A percentile compares a stretch with the other conserved stretches of the same genome.
These are phyloP conservation scores for Chloranthus sessilifolius DNA, from an alignment of 164 flowering plant genomes.

Conservation along the genomic window DNA sequence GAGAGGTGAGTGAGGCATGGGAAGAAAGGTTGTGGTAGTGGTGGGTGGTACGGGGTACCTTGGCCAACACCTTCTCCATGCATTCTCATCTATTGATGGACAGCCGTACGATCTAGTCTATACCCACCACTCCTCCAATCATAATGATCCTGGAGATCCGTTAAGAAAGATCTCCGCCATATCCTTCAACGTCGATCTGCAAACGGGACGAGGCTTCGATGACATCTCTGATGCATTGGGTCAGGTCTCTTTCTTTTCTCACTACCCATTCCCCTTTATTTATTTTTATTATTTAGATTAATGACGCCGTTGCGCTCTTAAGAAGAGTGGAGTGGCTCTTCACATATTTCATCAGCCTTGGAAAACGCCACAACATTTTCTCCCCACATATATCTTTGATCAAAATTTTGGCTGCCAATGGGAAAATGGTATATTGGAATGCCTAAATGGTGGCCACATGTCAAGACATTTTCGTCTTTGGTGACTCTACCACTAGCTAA, in stretches of 20 bases:
- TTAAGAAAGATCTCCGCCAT: conserved; percentile 45
- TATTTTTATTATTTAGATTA: no score
- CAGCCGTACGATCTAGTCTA: conserved; percentile 44
- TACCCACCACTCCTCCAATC: conserved; percentile 44
- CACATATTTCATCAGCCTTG: no score
- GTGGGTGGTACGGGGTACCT: conserved; percentile 92
- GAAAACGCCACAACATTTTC: no score
- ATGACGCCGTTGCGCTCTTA: no score
- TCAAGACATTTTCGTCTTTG: no score
- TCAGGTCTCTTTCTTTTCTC: conserved; percentile 34
- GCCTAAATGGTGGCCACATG: no score
- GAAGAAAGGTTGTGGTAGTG: conserved; percentile 56
- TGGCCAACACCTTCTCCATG: conserved; percentile 80
- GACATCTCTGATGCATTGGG: conserved; percentile 52
- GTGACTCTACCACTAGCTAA: no score
- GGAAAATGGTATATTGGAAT: no score
- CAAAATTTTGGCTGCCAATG: no score
- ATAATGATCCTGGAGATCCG: conserved; percentile 34
- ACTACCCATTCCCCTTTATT: not conserved
- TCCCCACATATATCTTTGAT: no score
- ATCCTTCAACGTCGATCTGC: conserved; percentile 59
- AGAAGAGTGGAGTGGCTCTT: no score
- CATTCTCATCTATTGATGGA: conserved; percentile 24
- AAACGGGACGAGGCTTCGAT: conserved; percentile 54
- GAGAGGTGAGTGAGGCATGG: conserved; percentile 23